Evolutionary conservation across 352 stramenopile genomes (phyloP).

Genomic region (Phytopythium mirpurense): DNA sequence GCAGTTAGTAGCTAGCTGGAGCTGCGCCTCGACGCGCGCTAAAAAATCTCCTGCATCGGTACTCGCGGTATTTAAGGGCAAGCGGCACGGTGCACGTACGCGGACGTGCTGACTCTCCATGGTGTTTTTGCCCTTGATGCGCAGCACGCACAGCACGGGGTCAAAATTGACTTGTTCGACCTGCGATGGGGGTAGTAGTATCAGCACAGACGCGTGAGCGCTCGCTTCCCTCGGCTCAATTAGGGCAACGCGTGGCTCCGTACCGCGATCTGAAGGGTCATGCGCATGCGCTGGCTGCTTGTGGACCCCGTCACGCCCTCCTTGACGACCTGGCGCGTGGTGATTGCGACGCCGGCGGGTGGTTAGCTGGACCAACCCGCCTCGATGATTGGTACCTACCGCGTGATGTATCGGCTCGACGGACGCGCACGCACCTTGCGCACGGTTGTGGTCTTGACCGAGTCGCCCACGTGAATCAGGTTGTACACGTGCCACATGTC

Average conservation of each 20-base stretch:
- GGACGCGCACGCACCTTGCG: slow-evolving; percentile 83
- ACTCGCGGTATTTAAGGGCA: too few species aligned
- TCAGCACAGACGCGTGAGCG: not conserved
- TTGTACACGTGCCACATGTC: slow-evolving; percentile 99
- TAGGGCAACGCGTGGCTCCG: not conserved
- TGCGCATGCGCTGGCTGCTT: slow-evolving; percentile 91
- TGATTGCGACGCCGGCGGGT: too few species aligned
- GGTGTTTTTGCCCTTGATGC: slow-evolving; percentile 93
- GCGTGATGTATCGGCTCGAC: slow-evolving; percentile 3
- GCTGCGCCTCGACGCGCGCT: too few species aligned
- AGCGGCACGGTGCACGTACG: too few species aligned
- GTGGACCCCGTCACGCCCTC: slow-evolving; percentile 94
- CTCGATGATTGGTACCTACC: too few species aligned
- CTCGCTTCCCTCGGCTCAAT: not conserved
- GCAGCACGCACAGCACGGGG: slow-evolving; percentile 87
- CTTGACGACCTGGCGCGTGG: slow-evolving; percentile 82
- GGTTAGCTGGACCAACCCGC: too few species aligned
- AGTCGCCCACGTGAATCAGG: slow-evolving; percentile 92
- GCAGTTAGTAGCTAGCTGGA: too few species aligned
- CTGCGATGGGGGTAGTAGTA: slow-evolving; percentile 26
- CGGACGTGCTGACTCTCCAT: slow-evolving; percentile 94
- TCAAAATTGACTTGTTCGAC: slow-evolving; percentile 98
- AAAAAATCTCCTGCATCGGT: too few species aligned
- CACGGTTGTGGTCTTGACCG: slow-evolving; percentile 95
- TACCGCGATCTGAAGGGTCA: slow-evolving; percentile 94